Evolutionary conservation across 495 filamentous ascomycete species (phyloP).

Genomic region (Aspergillus sclerotiicarbonarius): DNA sequence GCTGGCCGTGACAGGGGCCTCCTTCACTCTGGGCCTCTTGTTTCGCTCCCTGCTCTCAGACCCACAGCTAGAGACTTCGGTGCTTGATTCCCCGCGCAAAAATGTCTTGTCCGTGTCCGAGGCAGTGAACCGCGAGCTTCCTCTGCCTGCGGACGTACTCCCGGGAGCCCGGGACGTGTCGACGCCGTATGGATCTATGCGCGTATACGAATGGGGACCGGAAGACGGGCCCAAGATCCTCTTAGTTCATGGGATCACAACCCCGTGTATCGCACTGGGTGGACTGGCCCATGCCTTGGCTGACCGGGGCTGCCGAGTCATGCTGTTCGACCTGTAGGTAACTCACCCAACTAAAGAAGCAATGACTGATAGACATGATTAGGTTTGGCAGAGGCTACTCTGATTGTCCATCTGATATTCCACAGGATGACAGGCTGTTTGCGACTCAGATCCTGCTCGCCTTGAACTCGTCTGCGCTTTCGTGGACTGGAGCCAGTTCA

Average conservation of each 20-base stretch:
- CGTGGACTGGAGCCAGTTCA: constrained; percentile 58
- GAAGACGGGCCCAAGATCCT: constrained; percentile 74
- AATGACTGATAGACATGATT: not conserved
- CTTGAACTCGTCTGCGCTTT: constrained; percentile 64
- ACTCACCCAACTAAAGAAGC: not conserved
- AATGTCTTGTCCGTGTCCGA: constrained; percentile 45
- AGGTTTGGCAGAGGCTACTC: constrained; percentile 81
- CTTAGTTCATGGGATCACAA: constrained; percentile 83
- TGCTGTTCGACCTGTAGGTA: constrained; percentile 67
- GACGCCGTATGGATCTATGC: constrained; percentile 74
- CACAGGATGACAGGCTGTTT: constrained; percentile 74
- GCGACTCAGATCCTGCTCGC: constrained; percentile 69
- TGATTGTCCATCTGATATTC: constrained; percentile 62
- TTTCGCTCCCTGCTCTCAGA: constrained; percentile 34
- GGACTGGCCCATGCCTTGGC: constrained; percentile 67
- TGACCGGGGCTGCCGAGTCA: constrained; percentile 73
- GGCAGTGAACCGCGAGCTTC: constrained; percentile 47
- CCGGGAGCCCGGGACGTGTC: constrained; percentile 73
- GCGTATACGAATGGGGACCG: constrained; percentile 92
- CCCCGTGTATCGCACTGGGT: constrained; percentile 70
- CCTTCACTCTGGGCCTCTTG: constrained; percentile 41
- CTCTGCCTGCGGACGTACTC: constrained; percentile 72
- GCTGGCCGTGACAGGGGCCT: constrained; percentile 42
- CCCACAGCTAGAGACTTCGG: constrained; percentile 9
- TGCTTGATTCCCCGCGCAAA: constrained; percentile 48